Evolutionary conservation across 2,329 filamentous ascomycete genomes (phyloP).

Genomic region (Penicillium sp.): DNA sequence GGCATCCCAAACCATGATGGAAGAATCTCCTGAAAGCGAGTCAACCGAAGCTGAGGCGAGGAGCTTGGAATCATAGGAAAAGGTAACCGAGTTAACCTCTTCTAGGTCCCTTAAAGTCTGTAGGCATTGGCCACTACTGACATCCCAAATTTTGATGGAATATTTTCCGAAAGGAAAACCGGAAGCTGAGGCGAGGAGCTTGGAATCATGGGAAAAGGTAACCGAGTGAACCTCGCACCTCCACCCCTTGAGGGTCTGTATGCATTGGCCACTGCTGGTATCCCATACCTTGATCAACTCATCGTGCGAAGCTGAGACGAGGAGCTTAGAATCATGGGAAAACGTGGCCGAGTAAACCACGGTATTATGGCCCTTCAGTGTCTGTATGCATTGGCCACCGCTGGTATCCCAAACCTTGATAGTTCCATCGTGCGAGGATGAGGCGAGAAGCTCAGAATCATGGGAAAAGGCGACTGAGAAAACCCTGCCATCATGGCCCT

Average conservation of each 20-base stretch:
- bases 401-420: conserved; percentile 5
- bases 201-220: conserved; percentile 15
- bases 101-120: not conserved
- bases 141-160: too few relatives aligned
- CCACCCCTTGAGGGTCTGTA: not conserved
- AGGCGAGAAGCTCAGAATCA: conserved; percentile 19
- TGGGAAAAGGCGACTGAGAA: conserved; percentile 3
- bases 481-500: not conserved
- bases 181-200: conserved; percentile 22
- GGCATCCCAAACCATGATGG: conserved; percentile 6
- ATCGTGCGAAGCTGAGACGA: conserved; percentile 13
- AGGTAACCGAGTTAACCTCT: not conserved
- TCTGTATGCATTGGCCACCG: not conserved
- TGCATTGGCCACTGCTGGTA: not conserved
- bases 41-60: conserved; percentile 9
- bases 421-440: conserved; percentile 20
- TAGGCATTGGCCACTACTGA: not conserved
- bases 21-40: conserved; percentile 22
- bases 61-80: conserved; percentile 4
- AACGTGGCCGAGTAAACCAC: not conserved
- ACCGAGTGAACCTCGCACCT: conserved; percentile 1
- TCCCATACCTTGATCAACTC: conserved; percentile 13
- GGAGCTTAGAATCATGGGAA: conserved; percentile 3
- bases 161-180: too few relatives aligned
- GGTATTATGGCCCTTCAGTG: not conserved